phyloP scores from a whole-genome alignment of 441 rosid species.

The Manihot esculenta region DNA sequence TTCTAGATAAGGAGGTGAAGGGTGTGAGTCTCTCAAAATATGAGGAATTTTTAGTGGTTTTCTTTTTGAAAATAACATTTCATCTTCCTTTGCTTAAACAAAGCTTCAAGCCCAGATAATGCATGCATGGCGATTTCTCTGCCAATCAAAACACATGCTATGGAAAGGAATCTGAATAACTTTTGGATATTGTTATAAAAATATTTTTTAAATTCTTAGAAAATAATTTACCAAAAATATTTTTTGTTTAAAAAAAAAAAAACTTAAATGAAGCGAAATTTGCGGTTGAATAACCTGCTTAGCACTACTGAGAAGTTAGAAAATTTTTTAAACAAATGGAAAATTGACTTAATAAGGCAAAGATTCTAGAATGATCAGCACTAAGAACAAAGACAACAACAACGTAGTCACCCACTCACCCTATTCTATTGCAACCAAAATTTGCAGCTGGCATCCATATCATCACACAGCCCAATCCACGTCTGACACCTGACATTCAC shows the following conservation, averaged over 20 bases:
- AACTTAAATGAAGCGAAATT: too few species aligned
- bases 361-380: background rate
- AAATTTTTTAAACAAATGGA: background rate
- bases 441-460: slow-evolving; percentile 18
- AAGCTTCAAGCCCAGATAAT: background rate
- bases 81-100: background rate
- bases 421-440: background rate
- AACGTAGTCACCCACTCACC: background rate
- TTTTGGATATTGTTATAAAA: too few species aligned
- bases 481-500: slow-evolving; percentile 1
- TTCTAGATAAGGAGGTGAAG: too few species aligned
- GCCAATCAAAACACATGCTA: too few species aligned
- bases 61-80: background rate
- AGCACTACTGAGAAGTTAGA: background rate
- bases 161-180: too few species aligned
- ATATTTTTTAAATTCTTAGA: too few species aligned
- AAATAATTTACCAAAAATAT: too few species aligned
- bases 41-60: background rate
- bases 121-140: background rate
- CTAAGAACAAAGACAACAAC: background rate
- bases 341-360: background rate
- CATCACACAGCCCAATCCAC: background rate
- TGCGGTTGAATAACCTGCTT: slow-evolving; percentile 8
- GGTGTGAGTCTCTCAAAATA: too few species aligned
- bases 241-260: too few species aligned